A percentile compares a stretch with the other conserved stretches of the same genome.
Conservation (phyloP, 306 rosid species). For the Begonia peltatifolia region DNA sequence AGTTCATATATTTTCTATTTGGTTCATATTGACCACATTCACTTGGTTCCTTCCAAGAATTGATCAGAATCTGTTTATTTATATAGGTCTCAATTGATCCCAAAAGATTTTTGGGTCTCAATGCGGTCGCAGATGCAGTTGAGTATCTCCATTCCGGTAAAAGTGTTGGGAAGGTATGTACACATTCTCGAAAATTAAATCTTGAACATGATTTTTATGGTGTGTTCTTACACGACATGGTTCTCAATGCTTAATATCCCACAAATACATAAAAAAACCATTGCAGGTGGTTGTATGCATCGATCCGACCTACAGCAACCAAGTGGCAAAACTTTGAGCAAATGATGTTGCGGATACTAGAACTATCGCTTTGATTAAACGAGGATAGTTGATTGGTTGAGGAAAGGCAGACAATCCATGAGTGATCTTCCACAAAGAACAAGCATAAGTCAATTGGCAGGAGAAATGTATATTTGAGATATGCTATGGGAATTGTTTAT, state of each 20-base stretch:
- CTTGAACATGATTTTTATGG: neutral
- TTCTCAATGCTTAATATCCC: slow-evolving; percentile 4
- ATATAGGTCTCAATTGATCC: slow-evolving; percentile 66
- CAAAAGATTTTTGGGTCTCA: slow-evolving; percentile 56
- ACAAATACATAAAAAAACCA: slow-evolving; percentile 1
- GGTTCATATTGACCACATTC: neutral
- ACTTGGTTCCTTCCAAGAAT: neutral
- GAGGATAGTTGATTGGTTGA: too few species aligned
- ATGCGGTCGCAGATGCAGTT: slow-evolving; percentile 71
- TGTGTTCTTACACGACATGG: neutral
- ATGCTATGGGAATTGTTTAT: too few species aligned
- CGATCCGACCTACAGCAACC: slow-evolving; percentile 50
- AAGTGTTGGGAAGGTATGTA: slow-evolving; percentile 86
- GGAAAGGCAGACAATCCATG: too few species aligned
- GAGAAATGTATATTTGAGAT: too few species aligned
- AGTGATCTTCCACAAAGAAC: too few species aligned
- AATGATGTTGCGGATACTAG: neutral
- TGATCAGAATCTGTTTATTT: slow-evolving; percentile 5
- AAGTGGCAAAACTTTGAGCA: slow-evolving; percentile 52
- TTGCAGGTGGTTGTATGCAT: slow-evolving; percentile 77
- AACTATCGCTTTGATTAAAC: too few species aligned
- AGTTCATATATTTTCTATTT: neutral
- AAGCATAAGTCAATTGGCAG: too few species aligned
- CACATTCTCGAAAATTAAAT: neutral
- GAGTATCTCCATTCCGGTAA: slow-evolving; percentile 94